These are phyloP conservation scores for Globisporangium takayamanum DNA, from an alignment of 352 stramenopile genomes.

Conservation along the genomic window DNA sequence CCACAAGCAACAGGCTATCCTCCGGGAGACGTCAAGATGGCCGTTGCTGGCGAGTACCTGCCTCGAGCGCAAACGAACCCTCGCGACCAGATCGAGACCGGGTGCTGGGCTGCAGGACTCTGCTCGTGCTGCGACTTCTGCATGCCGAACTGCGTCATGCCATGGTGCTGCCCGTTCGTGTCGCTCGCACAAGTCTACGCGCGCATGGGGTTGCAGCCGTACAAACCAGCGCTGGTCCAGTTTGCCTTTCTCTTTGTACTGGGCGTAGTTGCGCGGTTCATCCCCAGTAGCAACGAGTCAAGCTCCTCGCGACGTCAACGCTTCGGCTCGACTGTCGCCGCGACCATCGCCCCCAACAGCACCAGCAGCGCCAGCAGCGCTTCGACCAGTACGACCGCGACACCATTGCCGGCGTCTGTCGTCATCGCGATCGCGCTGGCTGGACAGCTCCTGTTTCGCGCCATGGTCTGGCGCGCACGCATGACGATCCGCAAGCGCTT, in stretches of 20 bases:
- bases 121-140: constrained; percentile 21
- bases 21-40: not conserved
- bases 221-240: constrained; percentile 8
- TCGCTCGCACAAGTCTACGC: constrained; percentile 21
- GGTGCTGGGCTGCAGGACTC: constrained; percentile 12
- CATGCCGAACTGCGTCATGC: constrained; percentile 23
- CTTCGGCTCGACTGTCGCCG: no score
- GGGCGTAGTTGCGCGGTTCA: not conserved
- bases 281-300: no score
- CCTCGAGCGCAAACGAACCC: not conserved
- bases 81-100: constrained; percentile 4
- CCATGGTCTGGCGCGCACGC: constrained; percentile 10
- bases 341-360: no score
- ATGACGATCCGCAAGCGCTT: constrained; percentile 13
- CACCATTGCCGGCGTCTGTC: not conserved
- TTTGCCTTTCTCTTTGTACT: constrained; percentile 2
- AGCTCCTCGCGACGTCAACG: no score
- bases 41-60: not conserved
- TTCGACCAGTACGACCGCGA: not conserved
- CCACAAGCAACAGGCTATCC: not conserved
- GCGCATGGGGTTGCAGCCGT: constrained; percentile 7
- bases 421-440: not conserved
- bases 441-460: not conserved
- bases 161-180: constrained; percentile 20
- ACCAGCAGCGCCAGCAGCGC: no score